Evolutionary conservation across 2,329 filamentous ascomycete genomes (phyloP).

Genomic region (Periconia digitata): DNA sequence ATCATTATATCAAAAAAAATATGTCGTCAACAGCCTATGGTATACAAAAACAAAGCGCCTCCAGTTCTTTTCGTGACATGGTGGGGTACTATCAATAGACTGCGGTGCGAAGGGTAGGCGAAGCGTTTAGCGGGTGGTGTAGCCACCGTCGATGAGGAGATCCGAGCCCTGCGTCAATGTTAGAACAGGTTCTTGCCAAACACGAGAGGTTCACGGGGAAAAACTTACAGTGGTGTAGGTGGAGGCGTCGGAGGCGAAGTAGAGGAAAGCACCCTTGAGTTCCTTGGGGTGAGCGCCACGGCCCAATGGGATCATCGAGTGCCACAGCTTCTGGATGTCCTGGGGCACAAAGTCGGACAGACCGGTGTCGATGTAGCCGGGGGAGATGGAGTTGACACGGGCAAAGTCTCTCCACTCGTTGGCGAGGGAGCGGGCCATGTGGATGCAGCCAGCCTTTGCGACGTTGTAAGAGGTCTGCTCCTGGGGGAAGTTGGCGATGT

Average conservation of each 20-base stretch:
- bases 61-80: background rate
- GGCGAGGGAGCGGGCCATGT: slow-evolving; percentile 64
- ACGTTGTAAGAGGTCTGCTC: slow-evolving; percentile 56
- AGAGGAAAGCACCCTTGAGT: slow-evolving; percentile 81
- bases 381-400: slow-evolving; percentile 68
- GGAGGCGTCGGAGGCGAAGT: slow-evolving; percentile 78
- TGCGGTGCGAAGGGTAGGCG: slow-evolving; percentile 5
- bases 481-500: slow-evolving; percentile 81
- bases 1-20: too few species aligned
- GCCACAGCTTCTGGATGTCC: slow-evolving; percentile 73
- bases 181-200: slow-evolving; percentile 11
- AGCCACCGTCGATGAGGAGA: slow-evolving; percentile 75
- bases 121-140: slow-evolving; percentile 49
- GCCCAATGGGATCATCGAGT: slow-evolving; percentile 77
- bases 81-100: background rate
- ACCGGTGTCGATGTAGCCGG: slow-evolving; percentile 69
- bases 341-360: slow-evolving; percentile 65
- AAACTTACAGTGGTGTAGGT: slow-evolving; percentile 70
- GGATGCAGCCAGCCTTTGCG: slow-evolving; percentile 67
- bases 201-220: slow-evolving; percentile 21
- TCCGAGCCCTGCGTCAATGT: slow-evolving; percentile 55
- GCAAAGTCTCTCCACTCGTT: slow-evolving; percentile 72
- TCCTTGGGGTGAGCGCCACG: slow-evolving; percentile 74
- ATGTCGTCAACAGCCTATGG: too few species aligned
- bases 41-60: background rate